Percentiles rank a stretch among this genome's conserved stretches.
phyloP scores from a whole-genome alignment of 2,329 filamentous ascomycete species.

The Arthrobotrys iridis region DNA sequence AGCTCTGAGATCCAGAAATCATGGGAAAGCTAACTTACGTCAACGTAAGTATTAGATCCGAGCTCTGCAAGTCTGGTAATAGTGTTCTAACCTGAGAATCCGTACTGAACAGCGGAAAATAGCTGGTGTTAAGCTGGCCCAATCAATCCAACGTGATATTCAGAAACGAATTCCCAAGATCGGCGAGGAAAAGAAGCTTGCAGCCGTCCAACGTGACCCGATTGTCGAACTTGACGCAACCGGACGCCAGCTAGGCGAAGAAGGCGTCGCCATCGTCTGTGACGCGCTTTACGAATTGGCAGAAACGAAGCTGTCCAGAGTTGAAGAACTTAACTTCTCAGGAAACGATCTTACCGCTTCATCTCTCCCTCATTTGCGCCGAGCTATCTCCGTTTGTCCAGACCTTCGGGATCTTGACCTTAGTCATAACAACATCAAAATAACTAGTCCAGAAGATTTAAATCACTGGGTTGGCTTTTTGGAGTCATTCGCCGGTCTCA shows the following conservation, averaged over 20 bases:
- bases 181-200: constrained; percentile 49
- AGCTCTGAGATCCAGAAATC: neutral
- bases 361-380: constrained; percentile 29
- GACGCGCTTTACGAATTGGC: constrained; percentile 29
- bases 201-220: constrained; percentile 46
- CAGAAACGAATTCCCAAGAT: constrained; percentile 48
- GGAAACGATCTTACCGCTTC: constrained; percentile 37
- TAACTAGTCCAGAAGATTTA: constrained; percentile 24
- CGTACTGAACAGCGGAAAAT: constrained; percentile 26
- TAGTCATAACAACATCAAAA: constrained; percentile 29
- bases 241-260: constrained; percentile 44
- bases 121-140: constrained; percentile 38
- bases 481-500: constrained; percentile 23
- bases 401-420: constrained; percentile 44
- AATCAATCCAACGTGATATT: constrained; percentile 49
- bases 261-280: constrained; percentile 41
- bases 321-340: constrained; percentile 50
- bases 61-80: neutral
- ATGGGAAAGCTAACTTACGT: constrained; percentile 50
- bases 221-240: constrained; percentile 37
- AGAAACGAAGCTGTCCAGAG: constrained; percentile 14
- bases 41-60: constrained; percentile 17
- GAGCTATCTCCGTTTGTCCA: constrained; percentile 36
- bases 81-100: neutral
- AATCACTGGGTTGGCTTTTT: constrained; percentile 38